These are phyloP conservation scores for Metarhizium guizhouense DNA, from an alignment of 2,329 filamentous ascomycete species.

Conservation along the genomic window DNA sequence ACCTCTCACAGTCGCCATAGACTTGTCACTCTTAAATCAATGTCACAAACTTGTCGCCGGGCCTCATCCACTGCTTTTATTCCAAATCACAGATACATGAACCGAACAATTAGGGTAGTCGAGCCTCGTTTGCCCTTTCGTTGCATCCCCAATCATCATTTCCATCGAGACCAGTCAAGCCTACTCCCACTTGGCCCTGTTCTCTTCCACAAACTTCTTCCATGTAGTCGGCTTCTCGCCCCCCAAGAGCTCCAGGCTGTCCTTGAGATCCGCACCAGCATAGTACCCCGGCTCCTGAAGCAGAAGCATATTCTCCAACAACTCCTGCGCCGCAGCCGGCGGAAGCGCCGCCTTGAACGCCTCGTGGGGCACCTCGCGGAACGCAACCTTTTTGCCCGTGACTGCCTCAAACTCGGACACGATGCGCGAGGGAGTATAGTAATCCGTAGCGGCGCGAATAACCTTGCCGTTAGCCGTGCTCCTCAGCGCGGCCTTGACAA, in stretches of 20 bases:
- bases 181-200: conserved; percentile 19
- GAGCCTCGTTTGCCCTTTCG: no score
- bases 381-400: conserved; percentile 22
- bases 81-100: no score
- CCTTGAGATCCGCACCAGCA: conserved; percentile 21
- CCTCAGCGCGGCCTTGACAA: conserved; percentile 25
- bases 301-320: conserved; percentile 34
- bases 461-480: conserved; percentile 21
- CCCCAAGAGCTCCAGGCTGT: conserved; percentile 21
- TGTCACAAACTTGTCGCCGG: no score
- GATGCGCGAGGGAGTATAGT: conserved; percentile 23
- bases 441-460: conserved; percentile 27
- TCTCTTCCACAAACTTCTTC: conserved; percentile 26
- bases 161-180: background rate
- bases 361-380: conserved; percentile 21
- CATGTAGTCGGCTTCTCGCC: conserved; percentile 27
- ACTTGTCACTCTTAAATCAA: no score
- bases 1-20: no score
- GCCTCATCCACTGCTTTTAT: no score
- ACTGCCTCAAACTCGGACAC: conserved; percentile 25
- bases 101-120: no score
- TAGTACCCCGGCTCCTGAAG: conserved; percentile 34
- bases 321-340: conserved; percentile 20
- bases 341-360: conserved; percentile 26
- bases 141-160: no score